phyloP scores from a whole-genome alignment of 2,329 filamentous ascomycete genomes.

The Penicillium sp. region DNA sequence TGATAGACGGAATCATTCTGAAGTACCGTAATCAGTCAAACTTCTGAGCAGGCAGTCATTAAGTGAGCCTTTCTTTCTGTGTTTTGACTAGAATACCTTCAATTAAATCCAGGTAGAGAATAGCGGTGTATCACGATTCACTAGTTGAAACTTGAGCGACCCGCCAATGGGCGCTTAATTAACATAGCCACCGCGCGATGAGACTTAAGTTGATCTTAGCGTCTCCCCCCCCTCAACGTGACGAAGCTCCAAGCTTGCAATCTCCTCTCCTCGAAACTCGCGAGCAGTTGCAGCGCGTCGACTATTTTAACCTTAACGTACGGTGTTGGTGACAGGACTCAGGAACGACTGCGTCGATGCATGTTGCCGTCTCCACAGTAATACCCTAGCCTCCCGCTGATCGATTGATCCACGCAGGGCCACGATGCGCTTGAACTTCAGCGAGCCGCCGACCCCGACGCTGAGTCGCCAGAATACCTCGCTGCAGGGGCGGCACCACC shows the following conservation, averaged over 20 bases:
- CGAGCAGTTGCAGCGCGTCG: neutral
- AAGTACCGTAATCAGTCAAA: neutral
- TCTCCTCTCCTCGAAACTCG: neutral
- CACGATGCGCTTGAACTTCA: conserved; percentile 34
- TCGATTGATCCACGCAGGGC: neutral
- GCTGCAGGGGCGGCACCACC: conserved; percentile 22
- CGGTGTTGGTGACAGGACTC: neutral
- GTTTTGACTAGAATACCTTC: neutral
- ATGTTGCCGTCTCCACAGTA: neutral
- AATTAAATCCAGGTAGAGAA: neutral
- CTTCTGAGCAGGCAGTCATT: neutral
- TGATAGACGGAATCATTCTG: neutral
- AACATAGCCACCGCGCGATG: neutral
- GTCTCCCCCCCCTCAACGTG: neutral
- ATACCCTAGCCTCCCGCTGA: neutral
- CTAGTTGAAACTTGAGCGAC: too few species aligned
- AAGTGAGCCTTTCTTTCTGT: neutral
- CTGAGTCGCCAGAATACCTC: conserved; percentile 36
- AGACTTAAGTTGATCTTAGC: neutral
- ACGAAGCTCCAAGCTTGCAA: neutral
- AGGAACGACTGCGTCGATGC: neutral
- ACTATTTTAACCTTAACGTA: neutral
- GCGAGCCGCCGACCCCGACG: conserved; percentile 33
- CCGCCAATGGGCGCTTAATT: neutral
- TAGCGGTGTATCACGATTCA: neutral